Base-by-base conservation (phyloP, 2,329 filamentous ascomycete species). In the Claviceps fusiformis region DNA sequence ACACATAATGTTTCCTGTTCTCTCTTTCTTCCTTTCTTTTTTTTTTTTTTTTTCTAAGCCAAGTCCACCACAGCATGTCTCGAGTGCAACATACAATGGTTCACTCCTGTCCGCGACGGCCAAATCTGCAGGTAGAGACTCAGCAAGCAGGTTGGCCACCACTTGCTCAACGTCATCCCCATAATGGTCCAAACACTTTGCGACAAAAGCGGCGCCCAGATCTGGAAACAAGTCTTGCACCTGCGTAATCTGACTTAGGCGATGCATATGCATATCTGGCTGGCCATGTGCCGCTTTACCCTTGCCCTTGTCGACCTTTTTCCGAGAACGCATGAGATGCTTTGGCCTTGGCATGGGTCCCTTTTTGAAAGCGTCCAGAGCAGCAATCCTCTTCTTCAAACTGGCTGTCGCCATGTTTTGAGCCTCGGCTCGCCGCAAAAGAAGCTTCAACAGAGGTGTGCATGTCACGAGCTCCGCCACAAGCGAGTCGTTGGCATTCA, bases 161-260 rank as follows among this genome's bases (percentile, higher is more conserved):
- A 93, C 85, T 65, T 85, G 79, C 68, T 96, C 90, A 0, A 85
- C 79, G 62, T 91, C 76, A 60, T 93, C 83, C 48, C 74, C 71
- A 66, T 93, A 96, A 65, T 88, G 83, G 62, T 92, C 86, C 29
- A 96, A 75, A 10, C 95, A 76, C 62, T 80, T 86, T 19, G 87
- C 77, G 17, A 97, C 75, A 65, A 95, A 97, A 0, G 79, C 87
- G 4, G 87, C 85, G 5, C 91, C 90, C 10, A 97, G 74, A 59
- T 95, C 82, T 0, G 92, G 89, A 64, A 97, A 96, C 0, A 97
- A 75, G 65, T 98, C 92, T 65, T 95, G 90, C n/a, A 98, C 78
- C 67, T 95, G 89, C 0, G 86, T 86, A 53, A 97, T 82, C 51
- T 92, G 81, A 62, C 86, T 91, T 81, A 95, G 86, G 46, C 78